phyloP scores from a whole-genome alignment of 2,329 filamentous ascomycete genomes.

The Immersiporthe knoxdaviesiana region DNA sequence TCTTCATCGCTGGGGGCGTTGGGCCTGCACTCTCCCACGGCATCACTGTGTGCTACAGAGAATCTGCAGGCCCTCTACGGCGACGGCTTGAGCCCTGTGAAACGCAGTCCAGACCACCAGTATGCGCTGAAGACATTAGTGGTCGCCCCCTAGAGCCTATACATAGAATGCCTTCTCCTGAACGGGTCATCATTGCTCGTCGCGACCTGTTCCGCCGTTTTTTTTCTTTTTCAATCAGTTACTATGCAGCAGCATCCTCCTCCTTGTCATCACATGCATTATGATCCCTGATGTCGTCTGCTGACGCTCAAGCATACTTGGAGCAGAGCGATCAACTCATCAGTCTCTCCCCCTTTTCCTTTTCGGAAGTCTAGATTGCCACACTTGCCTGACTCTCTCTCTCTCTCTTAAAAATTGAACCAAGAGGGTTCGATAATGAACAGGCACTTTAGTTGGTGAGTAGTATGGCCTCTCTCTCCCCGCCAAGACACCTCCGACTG shows the following conservation, averaged over 20 bases:
- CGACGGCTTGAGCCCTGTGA: background rate
- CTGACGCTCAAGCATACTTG: background rate
- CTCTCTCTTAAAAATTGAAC: too few species aligned
- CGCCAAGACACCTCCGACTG: slow-evolving; percentile 5
- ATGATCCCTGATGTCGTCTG: background rate
- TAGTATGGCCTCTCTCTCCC: background rate
- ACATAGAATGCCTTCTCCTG: background rate
- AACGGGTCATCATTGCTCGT: background rate
- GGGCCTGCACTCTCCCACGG: background rate
- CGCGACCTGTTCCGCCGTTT: background rate
- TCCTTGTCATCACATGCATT: background rate
- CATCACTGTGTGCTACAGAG: background rate
- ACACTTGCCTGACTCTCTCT: slow-evolving; percentile 6
- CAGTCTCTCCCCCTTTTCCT: background rate
- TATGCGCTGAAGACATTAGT: background rate
- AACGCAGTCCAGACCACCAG: background rate
- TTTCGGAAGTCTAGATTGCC: background rate
- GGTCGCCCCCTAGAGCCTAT: background rate
- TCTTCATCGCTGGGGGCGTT: background rate
- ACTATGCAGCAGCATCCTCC: background rate
- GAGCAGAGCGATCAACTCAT: background rate
- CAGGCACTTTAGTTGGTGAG: background rate
- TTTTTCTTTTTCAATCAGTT: too few species aligned
- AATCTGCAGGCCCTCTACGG: background rate
- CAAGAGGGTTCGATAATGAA: background rate